These are phyloP conservation scores for Platismatia glauca DNA, from an alignment of 495 filamentous ascomycete species.

Conservation along the genomic window DNA sequence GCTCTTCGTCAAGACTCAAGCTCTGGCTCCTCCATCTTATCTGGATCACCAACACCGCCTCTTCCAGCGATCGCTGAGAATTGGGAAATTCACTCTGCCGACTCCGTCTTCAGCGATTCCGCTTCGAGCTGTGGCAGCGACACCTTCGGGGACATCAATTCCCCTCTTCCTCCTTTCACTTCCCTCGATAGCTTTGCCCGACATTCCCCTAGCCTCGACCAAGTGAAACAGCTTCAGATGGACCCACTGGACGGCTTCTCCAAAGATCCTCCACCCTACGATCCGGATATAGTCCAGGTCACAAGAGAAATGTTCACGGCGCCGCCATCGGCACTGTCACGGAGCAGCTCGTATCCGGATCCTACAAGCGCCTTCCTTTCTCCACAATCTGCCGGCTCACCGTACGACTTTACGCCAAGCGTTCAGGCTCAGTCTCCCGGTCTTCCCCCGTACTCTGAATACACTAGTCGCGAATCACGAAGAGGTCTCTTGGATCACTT, in stretches of 20 bases:
- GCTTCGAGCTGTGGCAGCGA: constrained; percentile 27
- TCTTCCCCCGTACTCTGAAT: constrained; percentile 46
- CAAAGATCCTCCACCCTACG: constrained; percentile 21
- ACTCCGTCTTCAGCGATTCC: constrained; percentile 27
- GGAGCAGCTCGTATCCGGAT: constrained; percentile 27
- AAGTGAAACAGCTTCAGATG: constrained; percentile 26
- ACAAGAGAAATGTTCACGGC: constrained; percentile 24
- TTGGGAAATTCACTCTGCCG: constrained; percentile 27
- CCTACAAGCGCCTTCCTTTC: constrained; percentile 26
- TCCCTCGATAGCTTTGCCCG: constrained; percentile 25
- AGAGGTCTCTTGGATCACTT: constrained; percentile 52
- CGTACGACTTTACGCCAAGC: constrained; percentile 36
- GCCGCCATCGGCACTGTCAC: constrained; percentile 21
- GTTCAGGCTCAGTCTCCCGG: constrained; percentile 20
- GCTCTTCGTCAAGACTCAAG: constrained; percentile 27
- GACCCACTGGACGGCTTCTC: constrained; percentile 25
- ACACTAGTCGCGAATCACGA: constrained; percentile 44
- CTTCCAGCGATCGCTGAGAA: constrained; percentile 27
- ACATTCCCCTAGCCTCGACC: constrained; percentile 21
- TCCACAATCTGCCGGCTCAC: constrained; percentile 24
- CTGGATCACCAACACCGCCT: constrained; percentile 25
- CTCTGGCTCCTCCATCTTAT: constrained; percentile 27
- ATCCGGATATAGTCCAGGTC: constrained; percentile 23
- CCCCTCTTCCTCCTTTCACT: constrained; percentile 25
- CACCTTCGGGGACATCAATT: constrained; percentile 25